Base-by-base conservation (phyloP, 495 filamentous ascomycete genomes). In the Aspergillus diversus region DNA sequence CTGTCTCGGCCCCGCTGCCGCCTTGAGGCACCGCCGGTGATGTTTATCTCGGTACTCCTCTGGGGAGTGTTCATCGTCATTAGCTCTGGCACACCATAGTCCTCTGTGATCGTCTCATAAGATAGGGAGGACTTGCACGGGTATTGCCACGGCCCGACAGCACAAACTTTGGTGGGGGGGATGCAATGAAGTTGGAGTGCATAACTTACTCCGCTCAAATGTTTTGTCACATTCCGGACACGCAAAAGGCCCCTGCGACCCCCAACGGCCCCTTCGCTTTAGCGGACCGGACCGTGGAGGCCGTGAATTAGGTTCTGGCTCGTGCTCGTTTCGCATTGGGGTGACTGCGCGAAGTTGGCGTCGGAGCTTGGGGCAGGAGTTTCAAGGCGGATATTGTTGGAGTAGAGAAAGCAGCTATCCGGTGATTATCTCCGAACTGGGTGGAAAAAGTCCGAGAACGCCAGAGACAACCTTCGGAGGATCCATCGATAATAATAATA, bases 21-120 rank as follows among this genome's bases (percentile, higher is more conserved):
- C 55, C 9, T 42, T 46, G 17, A 57, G 8, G 27, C 55, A 57
- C 39, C 55, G 37, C 55, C 55, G 55, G 39, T 48, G 39, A 48
- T 57, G 55, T 48, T 57, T 57, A 46, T 57, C 55, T 15, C 55
- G 39, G 17, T 57, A 57, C 42, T 57, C 55, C 39, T 57, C 55
- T 57, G 42, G 35, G 48, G 13, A 15, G 17, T n/a, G 17, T 7
- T 3, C 46, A 49, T 17, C 16, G 4, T 49, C 46, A n/a, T 43
- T 43, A 49, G 46, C 46, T 49, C 17, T 49, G 46, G 46, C 5
- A 49, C 17, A 49, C 46, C 13, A 49, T 49, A 12, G 3, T 16
- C 16, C 16, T 15, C 46, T 49, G 46, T 17, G 17, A 49, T 49
- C 46, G 17, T 49, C 46, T 49, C 46, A 49, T 49, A 21, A 1